Evolutionary conservation across 441 rosid species (phyloP).

Genomic region (Jatropha multifida): DNA sequence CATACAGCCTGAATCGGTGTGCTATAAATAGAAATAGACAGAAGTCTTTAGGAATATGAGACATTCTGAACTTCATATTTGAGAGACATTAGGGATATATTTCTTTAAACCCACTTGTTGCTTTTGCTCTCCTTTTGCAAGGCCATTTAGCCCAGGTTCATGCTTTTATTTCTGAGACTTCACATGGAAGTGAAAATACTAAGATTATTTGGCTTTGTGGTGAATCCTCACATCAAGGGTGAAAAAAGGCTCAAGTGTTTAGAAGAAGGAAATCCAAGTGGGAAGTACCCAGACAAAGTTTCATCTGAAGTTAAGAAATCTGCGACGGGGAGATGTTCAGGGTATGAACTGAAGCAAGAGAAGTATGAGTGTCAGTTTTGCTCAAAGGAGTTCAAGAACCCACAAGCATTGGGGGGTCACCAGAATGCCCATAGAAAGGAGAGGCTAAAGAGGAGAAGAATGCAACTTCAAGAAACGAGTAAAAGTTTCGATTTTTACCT

Average conservation of each 20-base stretch:
- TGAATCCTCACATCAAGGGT: slow-evolving; percentile 9
- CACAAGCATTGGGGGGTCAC: slow-evolving; percentile 30
- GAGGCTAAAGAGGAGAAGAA: slow-evolving; percentile 30
- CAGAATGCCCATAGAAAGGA: slow-evolving; percentile 30
- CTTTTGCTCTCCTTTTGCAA: background rate
- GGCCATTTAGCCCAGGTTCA: background rate
- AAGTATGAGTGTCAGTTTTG: slow-evolving; percentile 28
- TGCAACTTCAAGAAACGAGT: slow-evolving; percentile 17
- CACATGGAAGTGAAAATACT: slow-evolving; percentile 16
- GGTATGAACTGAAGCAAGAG: slow-evolving; percentile 17
- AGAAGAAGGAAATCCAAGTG: slow-evolving; percentile 8
- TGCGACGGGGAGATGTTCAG: slow-evolving; percentile 6
- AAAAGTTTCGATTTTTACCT: background rate
- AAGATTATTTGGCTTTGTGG: slow-evolving; percentile 20
- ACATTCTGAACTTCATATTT: background rate
- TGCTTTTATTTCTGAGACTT: background rate
- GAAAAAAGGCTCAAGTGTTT: background rate
- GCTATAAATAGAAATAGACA: background rate
- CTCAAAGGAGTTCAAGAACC: slow-evolving; percentile 27
- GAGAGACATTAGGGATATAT: background rate
- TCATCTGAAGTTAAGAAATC: background rate
- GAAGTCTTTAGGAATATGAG: background rate
- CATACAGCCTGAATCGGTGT: background rate
- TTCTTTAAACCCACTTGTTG: background rate
- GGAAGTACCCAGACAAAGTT: slow-evolving; percentile 4